These are phyloP conservation scores for Populus simonii DNA, from an alignment of 345 rosid species.

Conservation along the genomic window DNA sequence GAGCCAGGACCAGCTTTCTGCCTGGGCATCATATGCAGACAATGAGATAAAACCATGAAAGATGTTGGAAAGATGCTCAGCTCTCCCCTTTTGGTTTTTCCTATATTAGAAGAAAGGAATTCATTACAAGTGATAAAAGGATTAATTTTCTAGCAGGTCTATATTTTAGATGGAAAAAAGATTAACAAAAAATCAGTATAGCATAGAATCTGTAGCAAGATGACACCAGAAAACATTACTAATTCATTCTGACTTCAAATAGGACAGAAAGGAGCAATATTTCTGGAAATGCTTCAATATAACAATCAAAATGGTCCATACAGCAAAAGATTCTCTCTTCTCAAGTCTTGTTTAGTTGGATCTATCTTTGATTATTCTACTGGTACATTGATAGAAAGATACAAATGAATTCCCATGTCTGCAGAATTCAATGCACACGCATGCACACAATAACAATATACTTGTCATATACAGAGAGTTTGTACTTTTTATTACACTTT, in stretches of 20 bases:
- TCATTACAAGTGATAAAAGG: not conserved
- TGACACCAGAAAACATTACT: not conserved
- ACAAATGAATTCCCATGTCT: not conserved
- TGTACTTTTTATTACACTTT: not conserved
- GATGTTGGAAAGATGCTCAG: constrained; percentile 73
- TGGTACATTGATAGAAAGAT: not conserved
- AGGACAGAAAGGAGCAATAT: not conserved
- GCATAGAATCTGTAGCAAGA: not conserved
- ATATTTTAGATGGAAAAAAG: not conserved
- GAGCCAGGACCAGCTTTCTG: constrained; percentile 50
- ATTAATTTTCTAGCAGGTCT: not conserved
- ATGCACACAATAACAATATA: not conserved
- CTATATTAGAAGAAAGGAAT: constrained; percentile 29
- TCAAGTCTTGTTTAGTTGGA: not conserved
- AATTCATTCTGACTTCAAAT: not conserved
- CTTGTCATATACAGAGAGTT: not conserved
- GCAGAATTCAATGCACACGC: not conserved
- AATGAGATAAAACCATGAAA: constrained; percentile 68
- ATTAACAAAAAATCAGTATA: not conserved
- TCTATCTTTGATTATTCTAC: not conserved
- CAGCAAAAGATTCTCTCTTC: not conserved
- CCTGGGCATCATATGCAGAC: constrained; percentile 96
- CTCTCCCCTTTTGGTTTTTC: constrained; percentile 93
- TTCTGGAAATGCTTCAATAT: not conserved
- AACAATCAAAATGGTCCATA: not conserved